phyloP scores from a whole-genome alignment of 2,329 filamentous ascomycete species.

The Verruconis gallopava region DNA sequence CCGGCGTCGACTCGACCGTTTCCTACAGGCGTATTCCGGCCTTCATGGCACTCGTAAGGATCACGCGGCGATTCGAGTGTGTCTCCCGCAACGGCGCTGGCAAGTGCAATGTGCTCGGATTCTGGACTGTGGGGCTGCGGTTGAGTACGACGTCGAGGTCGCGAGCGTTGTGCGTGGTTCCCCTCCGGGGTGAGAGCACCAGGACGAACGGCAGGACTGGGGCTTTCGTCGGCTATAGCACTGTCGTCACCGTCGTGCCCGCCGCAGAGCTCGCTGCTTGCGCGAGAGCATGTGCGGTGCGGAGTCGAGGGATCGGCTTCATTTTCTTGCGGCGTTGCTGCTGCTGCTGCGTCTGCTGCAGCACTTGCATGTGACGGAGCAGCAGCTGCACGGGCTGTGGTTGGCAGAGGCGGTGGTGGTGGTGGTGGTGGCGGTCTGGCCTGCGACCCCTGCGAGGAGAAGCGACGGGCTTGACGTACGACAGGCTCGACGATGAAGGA shows the following conservation, averaged over 20 bases:
- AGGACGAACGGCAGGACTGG: not conserved
- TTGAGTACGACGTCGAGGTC: not conserved
- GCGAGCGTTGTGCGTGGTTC: not conserved
- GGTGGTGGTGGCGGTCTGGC: not conserved
- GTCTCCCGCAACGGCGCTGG: not conserved
- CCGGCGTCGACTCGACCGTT: not conserved
- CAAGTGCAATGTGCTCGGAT: not conserved
- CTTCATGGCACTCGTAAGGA: too few relatives aligned
- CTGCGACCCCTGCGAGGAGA: constrained; percentile 11
- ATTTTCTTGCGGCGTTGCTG: not conserved
- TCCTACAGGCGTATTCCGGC: not conserved
- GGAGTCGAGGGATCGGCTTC: not conserved
- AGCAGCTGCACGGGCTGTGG: constrained; percentile 12
- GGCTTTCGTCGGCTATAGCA: not conserved
- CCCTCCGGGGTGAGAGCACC: not conserved
- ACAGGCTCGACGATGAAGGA: constrained; percentile 29
- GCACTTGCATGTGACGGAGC: not conserved
- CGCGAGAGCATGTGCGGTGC: not conserved
- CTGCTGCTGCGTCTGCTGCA: not conserved
- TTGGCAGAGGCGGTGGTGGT: not conserved
- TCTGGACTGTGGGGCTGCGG: not conserved
- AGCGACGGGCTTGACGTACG: constrained; percentile 26
- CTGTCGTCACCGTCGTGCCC: constrained; percentile 1
- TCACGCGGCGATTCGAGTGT: too few relatives aligned
- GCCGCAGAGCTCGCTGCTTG: not conserved